A percentile compares a stretch with the other conserved stretches of the same genome.
Evolutionary conservation across 164 flowering plant genomes (phyloP).

Genomic region (Magnolia officinalis): DNA sequence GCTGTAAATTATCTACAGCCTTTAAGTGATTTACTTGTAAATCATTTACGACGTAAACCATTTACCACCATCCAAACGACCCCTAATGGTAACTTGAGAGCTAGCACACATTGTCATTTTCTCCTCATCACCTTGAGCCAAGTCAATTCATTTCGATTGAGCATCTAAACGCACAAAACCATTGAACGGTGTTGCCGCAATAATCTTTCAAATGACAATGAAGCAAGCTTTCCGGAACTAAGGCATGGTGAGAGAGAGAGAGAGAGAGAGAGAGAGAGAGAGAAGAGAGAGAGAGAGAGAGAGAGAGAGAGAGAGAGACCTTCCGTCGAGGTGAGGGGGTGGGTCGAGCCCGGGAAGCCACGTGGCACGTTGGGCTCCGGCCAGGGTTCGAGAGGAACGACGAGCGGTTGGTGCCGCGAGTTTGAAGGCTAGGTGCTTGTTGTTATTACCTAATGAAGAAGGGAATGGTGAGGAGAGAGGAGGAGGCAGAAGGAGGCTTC

Average conservation of each 20-base stretch:
- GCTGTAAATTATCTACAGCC: no score
- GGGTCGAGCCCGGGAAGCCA: constrained; percentile 98
- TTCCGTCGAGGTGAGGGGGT: constrained; percentile 86
- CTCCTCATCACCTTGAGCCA: no score
- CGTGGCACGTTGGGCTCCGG: constrained; percentile 70
- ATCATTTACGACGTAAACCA: no score
- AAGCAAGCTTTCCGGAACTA: background rate
- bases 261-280: constrained; percentile 8
- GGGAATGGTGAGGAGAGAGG: constrained; percentile 16
- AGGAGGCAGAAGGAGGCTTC: constrained; percentile 27
- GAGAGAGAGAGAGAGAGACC: constrained; percentile 29
- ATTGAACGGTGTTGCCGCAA: background rate
- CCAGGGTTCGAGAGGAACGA: constrained; percentile 1
- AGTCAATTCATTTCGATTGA: no score
- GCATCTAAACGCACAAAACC: no score
- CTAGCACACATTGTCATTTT: no score
- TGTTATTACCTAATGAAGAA: background rate
- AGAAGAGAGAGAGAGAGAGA: constrained; percentile 10
- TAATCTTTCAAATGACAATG: background rate
- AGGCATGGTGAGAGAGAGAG: background rate
- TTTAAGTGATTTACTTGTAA: no score
- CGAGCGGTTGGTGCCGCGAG: background rate
- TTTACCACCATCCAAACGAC: no score
- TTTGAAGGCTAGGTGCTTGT: background rate
- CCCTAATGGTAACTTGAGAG: no score